Evolutionary conservation across 2,329 filamentous ascomycete species (phyloP), one percentile per base, ranked within the genome.

Genomic region (Microcyclospora pomicola): DNA sequence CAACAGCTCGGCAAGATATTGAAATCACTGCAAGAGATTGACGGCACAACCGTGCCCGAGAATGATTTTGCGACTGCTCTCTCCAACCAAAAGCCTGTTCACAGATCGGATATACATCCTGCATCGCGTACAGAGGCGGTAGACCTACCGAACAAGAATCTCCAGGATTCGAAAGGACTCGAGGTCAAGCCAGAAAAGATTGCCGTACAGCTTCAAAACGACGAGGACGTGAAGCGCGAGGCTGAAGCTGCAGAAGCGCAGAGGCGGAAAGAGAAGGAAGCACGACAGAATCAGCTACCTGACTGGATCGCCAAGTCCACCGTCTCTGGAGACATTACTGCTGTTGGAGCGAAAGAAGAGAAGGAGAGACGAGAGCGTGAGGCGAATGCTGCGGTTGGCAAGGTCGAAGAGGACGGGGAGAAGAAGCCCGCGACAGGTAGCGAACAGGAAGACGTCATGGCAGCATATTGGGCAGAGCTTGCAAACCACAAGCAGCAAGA

Each of bases 1-100:
- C 75, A 77, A 50, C 80, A 88, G 56, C 79, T 88, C 59, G 78
- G 77, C 49, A 83, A 83, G 50, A 77, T 91, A 47, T 80, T 82
- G 40, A 75, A 82, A 41, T 68, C 86, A 38, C 67, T 92, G 45
- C 80, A 80, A 39, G 72, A 80, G 52, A 83, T 92, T 42, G 84
- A 91, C 54, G 68, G 72, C n/a, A 69, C 79, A 5, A 67, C 75
- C 29, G 75, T 92, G 6, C 82, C 83, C 2, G 79, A 64, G 38
- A 80, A 81, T 53, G 79, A 73, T 46, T 85, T 84, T 48, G 79
- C 85, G 35, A 68, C 73, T 15, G 81, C 82, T 2, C 65, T 82
- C 15, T 66, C 71, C 15, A 71, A 71, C 36, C 71, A 73, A 13
- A 68, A 76, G 11, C 75, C 77, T 2, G 73, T 87, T 16, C 61